Percentiles rank a stretch among this genome's conserved stretches.
Conservation (phyloP, 768 basidiomycete genomes). For the Kondoa subrosea region DNA sequence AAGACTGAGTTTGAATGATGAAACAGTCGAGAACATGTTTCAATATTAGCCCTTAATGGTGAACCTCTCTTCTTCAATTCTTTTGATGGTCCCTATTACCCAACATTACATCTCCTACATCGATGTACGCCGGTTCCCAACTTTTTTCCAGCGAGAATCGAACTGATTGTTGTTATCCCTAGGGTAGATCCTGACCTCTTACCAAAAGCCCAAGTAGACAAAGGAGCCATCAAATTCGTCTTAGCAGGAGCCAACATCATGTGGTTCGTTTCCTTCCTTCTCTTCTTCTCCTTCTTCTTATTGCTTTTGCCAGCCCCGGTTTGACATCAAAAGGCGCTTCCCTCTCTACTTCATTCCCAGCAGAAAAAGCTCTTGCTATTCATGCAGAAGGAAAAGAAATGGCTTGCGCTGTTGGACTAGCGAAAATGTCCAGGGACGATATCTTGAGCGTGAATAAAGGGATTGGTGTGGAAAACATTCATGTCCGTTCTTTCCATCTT, state of each 20-base stretch:
- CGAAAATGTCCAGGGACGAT: constrained; percentile 68
- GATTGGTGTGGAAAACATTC: constrained; percentile 67
- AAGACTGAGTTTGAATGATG: neutral
- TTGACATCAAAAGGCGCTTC: constrained; percentile 58
- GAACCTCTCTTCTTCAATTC: constrained; percentile 91
- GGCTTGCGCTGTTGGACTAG: constrained; percentile 68
- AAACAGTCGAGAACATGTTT: constrained; percentile 77
- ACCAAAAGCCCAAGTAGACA: constrained; percentile 74
- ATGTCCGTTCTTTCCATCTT: neutral
- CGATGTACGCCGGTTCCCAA: constrained; percentile 49
- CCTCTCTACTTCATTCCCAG: constrained; percentile 40
- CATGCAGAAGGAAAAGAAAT: constrained; percentile 92
- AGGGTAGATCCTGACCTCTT: constrained; percentile 70
- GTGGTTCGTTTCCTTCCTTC: constrained; percentile 36
- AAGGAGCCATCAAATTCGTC: constrained; percentile 93
- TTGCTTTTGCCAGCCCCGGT: no score
- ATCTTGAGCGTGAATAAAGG: constrained; percentile 80
- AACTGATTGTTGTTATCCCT: neutral
- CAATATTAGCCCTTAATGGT: constrained; percentile 72
- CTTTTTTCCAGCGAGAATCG: constrained; percentile 7
- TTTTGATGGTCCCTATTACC: constrained; percentile 81
- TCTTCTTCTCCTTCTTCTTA: constrained; percentile 3
- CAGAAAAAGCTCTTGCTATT: constrained; percentile 68
- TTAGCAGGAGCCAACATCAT: constrained; percentile 89
- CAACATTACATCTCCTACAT: constrained; percentile 74